Conservation (phyloP, 257 asterid genomes). For the Salvia miltiorrhiza region DNA sequence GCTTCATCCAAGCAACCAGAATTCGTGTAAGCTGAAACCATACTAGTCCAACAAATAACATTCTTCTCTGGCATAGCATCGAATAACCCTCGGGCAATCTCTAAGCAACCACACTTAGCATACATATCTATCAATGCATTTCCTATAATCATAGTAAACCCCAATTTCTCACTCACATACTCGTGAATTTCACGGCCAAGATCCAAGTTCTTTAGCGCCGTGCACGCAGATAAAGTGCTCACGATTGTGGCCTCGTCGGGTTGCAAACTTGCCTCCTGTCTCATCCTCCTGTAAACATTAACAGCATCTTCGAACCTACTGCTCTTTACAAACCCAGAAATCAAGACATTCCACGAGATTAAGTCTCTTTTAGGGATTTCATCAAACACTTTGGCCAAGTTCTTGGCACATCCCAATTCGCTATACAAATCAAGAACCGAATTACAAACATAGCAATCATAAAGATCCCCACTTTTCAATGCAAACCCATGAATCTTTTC, state of each 20-base stretch:
- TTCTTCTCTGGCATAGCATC: conserved; percentile 51
- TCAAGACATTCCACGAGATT: conserved; percentile 71
- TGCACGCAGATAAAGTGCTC: conserved; percentile 81
- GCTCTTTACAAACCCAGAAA: conserved; percentile 60
- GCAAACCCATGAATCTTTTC: conserved; percentile 80
- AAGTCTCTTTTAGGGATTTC: conserved; percentile 62
- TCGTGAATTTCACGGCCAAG: conserved; percentile 69
- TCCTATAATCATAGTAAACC: conserved; percentile 52
- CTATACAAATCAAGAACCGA: conserved; percentile 72
- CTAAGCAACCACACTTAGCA: conserved; percentile 77
- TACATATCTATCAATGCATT: conserved; percentile 84
- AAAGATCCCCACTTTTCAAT: conserved; percentile 53
- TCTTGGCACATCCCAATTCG: conserved; percentile 38
- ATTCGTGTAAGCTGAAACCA: conserved; percentile 67
- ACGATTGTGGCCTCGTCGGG: conserved; percentile 80
- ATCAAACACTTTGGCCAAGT: conserved; percentile 58
- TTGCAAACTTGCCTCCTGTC: conserved; percentile 32
- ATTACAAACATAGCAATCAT: conserved; percentile 64
- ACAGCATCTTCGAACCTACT: conserved; percentile 55
- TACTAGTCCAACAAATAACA: conserved; percentile 82
- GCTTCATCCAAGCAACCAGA: conserved; percentile 64
- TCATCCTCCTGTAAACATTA: conserved; percentile 55
- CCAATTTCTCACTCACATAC: conserved; percentile 43
- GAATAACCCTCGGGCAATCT: conserved; percentile 58
- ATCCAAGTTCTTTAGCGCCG: conserved; percentile 53